Evolutionary conservation across 2,329 filamentous ascomycete genomes (phyloP).

Genomic region (Colletotrichum eleusines): DNA sequence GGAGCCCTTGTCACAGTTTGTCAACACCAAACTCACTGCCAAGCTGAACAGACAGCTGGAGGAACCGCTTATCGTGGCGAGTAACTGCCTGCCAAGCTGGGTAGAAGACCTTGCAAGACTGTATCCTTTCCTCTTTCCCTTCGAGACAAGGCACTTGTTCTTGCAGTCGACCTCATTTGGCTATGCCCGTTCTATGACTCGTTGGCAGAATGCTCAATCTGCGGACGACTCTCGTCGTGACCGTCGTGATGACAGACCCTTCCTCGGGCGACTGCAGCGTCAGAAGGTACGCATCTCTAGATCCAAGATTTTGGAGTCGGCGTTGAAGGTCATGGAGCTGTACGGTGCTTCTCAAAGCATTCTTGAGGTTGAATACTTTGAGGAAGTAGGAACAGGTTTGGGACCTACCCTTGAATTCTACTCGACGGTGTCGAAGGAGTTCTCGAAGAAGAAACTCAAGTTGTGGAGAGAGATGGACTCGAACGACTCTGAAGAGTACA

Average conservation of each 20-base stretch:
- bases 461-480: slow-evolving; percentile 94
- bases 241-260: slow-evolving; percentile 89
- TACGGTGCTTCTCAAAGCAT: slow-evolving; percentile 98
- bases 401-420: slow-evolving; percentile 98
- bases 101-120: slow-evolving; percentile 93
- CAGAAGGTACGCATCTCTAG: slow-evolving; percentile 99
- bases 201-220: slow-evolving; percentile 94
- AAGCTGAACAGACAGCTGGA: slow-evolving; percentile 97
- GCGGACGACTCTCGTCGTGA: slow-evolving; percentile 85
- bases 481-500: slow-evolving; percentile 79
- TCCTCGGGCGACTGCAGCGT: slow-evolving; percentile 89
- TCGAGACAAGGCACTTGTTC: slow-evolving; percentile 97
- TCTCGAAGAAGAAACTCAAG: slow-evolving; percentile 96
- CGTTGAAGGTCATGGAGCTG: slow-evolving; percentile 98
- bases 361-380: slow-evolving; percentile 97
- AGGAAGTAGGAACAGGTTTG: slow-evolving; percentile 95
- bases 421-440: slow-evolving; percentile 96
- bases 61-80: slow-evolving; percentile 95
- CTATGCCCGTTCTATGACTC: slow-evolving; percentile 95
- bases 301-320: slow-evolving; percentile 94
- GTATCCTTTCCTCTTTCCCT: slow-evolving; percentile 97
- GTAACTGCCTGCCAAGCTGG: slow-evolving; percentile 95
- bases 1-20: slow-evolving; percentile 92
- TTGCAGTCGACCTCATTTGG: slow-evolving; percentile 98
- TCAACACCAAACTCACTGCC: slow-evolving; percentile 97